Conservation (phyloP, 495 filamentous ascomycete genomes). For the Aspergillus bertholletiae region DNA sequence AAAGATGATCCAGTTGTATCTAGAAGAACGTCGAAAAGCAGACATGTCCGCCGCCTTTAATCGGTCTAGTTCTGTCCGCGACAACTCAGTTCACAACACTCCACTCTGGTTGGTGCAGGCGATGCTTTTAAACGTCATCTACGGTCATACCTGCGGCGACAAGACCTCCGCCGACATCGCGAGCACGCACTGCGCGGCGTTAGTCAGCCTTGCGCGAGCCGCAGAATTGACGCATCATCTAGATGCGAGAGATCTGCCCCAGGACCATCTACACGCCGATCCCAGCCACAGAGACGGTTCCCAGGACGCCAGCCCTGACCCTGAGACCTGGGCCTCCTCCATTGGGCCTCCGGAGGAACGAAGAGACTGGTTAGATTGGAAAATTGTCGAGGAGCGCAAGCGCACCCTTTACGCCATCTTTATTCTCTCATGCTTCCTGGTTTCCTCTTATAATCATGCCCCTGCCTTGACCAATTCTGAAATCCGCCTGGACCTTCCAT, state of each 20-base stretch:
- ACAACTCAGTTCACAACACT: constrained; percentile 71
- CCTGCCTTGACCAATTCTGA: constrained; percentile 94
- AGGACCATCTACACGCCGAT: constrained; percentile 31
- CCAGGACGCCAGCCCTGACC: constrained; percentile 10
- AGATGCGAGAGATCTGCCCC: constrained; percentile 36
- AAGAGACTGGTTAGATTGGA: constrained; percentile 87
- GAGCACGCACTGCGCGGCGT: constrained; percentile 81
- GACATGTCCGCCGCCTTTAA: constrained; percentile 79
- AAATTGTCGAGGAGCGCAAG: constrained; percentile 84
- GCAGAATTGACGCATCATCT: constrained; percentile 64
- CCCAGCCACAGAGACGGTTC: constrained; percentile 2
- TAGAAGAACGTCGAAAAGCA: constrained; percentile 89
- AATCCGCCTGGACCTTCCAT: constrained; percentile 85
- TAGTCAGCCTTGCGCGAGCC: constrained; percentile 87
- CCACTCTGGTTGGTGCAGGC: constrained; percentile 98
- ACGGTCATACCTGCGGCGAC: constrained; percentile 93
- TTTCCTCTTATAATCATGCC: constrained; percentile 88
- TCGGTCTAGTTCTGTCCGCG: constrained; percentile 54
- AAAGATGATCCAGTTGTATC: constrained; percentile 89
- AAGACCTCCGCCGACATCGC: constrained; percentile 88
- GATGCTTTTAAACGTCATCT: constrained; percentile 95
- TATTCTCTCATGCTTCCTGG: constrained; percentile 82
- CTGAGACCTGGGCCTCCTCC: constrained; percentile 27
- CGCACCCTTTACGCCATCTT: constrained; percentile 92
- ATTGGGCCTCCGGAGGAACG: constrained; percentile 62